Evolutionary conservation across 768 basidiomycete genomes (phyloP).

Genomic region (Panus rudis): DNA sequence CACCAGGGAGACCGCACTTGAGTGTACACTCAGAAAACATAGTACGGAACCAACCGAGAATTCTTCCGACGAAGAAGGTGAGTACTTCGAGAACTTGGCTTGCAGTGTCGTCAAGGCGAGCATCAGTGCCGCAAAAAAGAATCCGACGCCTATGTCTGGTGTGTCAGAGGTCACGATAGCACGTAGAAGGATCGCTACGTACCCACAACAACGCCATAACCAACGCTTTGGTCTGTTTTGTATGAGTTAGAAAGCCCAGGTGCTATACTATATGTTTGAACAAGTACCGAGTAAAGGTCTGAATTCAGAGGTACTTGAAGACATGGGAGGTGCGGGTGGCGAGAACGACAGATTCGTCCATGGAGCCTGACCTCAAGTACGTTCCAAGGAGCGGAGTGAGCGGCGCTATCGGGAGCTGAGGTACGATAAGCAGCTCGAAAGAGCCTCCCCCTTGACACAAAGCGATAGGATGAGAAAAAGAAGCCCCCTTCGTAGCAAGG

Average conservation of each 20-base stretch:
- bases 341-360: too few relatives aligned
- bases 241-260: neutral
- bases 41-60: slow-evolving; percentile 29
- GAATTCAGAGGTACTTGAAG: slow-evolving; percentile 27
- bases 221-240: slow-evolving; percentile 34
- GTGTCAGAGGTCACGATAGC: neutral
- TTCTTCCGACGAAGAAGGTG: slow-evolving; percentile 41
- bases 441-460: too few relatives aligned
- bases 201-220: slow-evolving; percentile 45
- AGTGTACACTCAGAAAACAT: neutral
- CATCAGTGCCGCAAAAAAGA: slow-evolving; percentile 45
- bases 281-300: slow-evolving; percentile 33
- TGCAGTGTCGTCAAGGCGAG: slow-evolving; percentile 38
- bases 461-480: too few relatives aligned
- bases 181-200: slow-evolving; percentile 5
- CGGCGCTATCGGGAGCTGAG: too few relatives aligned
- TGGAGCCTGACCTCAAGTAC: too few relatives aligned
- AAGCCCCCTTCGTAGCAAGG: too few relatives aligned
- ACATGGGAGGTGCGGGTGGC: too few relatives aligned
- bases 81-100: slow-evolving; percentile 38
- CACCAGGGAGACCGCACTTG: neutral
- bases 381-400: too few relatives aligned
- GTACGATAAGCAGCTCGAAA: too few relatives aligned
- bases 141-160: slow-evolving; percentile 35
- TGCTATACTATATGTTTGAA: neutral